Evolutionary conservation across 495 filamentous ascomycete genomes (phyloP).

Genomic region (Penicillium atrosanguineum): DNA sequence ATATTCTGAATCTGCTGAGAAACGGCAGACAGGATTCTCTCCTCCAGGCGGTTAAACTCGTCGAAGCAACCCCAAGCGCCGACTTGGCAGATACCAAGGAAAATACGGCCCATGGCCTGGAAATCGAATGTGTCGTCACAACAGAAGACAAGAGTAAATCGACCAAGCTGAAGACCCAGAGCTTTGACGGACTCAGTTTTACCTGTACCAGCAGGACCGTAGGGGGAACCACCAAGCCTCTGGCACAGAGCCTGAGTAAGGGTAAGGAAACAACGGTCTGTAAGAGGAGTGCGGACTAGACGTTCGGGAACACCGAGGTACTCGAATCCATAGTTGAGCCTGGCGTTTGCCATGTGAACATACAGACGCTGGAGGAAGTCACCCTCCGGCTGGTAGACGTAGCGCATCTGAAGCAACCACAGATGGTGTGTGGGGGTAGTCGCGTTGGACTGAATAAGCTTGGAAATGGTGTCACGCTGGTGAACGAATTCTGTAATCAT

Average conservation of each 20-base stretch:
- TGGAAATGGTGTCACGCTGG: slow-evolving; percentile 87
- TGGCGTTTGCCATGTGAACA: slow-evolving; percentile 96
- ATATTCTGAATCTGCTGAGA: slow-evolving; percentile 99
- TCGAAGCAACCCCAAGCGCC: slow-evolving; percentile 99
- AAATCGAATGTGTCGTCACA: slow-evolving; percentile 99
- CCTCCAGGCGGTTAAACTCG: slow-evolving; percentile 97
- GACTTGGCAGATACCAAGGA: slow-evolving; percentile 98
- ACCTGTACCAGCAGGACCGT: slow-evolving; percentile 97
- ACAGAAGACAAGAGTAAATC: slow-evolving; percentile 97
- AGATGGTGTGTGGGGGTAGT: slow-evolving; percentile 77
- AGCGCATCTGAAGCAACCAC: slow-evolving; percentile 98
- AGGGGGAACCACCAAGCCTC: slow-evolving; percentile 92
- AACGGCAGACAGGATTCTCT: slow-evolving; percentile 93
- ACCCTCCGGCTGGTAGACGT: slow-evolving; percentile 77
- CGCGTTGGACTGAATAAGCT: slow-evolving; percentile 72
- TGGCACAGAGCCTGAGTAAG: slow-evolving; percentile 94
- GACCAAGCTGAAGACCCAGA: slow-evolving; percentile 89
- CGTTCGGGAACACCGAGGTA: slow-evolving; percentile 95
- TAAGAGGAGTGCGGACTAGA: slow-evolving; percentile 92
- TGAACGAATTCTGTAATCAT: slow-evolving; percentile 99
- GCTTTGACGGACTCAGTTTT: slow-evolving; percentile 99
- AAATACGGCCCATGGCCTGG: slow-evolving; percentile 99
- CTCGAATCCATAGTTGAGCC: slow-evolving; percentile 93
- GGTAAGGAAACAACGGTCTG: slow-evolving; percentile 96
- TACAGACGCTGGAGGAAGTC: slow-evolving; percentile 80